Conservation (phyloP, 768 basidiomycete genomes). For the Amylocystis lapponica region DNA sequence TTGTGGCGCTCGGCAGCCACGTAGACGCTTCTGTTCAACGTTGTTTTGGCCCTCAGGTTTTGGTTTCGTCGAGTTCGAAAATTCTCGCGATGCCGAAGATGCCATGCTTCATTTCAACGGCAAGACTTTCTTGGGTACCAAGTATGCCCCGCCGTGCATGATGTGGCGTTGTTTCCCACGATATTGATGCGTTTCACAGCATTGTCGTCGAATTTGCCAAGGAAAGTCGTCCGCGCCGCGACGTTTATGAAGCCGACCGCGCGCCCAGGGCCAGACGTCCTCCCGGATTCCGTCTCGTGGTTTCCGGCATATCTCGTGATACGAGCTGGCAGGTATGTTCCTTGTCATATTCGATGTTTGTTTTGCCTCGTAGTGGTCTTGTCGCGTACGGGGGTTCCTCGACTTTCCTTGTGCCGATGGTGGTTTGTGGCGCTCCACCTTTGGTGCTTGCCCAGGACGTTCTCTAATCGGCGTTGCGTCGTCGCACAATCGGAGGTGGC, state of each 20-base stretch:
- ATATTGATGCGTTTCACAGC: constrained; percentile 34
- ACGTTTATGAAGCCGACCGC: constrained; percentile 61
- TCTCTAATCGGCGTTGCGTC: not conserved
- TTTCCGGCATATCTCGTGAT: constrained; percentile 86
- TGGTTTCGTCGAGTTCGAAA: constrained; percentile 96
- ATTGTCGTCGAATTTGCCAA: constrained; percentile 97
- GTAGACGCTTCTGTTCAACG: too few relatives aligned
- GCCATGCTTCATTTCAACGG: constrained; percentile 84
- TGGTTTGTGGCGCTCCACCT: not conserved
- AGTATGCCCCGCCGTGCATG: constrained; percentile 38
- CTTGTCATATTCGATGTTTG: not conserved
- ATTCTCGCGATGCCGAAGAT: constrained; percentile 90
- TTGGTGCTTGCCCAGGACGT: not conserved
- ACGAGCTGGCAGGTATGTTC: constrained; percentile 98
- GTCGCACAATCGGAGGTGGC: not conserved
- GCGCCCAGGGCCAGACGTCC: constrained; percentile 69
- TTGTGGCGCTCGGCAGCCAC: constrained; percentile 18
- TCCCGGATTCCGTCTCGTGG: constrained; percentile 76
- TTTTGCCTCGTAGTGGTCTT: not conserved
- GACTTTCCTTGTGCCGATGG: not conserved
- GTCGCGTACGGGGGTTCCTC: not conserved
- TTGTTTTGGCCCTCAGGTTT: constrained; percentile 53
- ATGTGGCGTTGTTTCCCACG: not conserved
- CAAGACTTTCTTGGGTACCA: constrained; percentile 83
- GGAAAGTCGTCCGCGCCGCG: constrained; percentile 82